These are phyloP conservation scores for Meredithiella fracta DNA, from an alignment of 2,329 filamentous ascomycete genomes.

Conservation along the genomic window DNA sequence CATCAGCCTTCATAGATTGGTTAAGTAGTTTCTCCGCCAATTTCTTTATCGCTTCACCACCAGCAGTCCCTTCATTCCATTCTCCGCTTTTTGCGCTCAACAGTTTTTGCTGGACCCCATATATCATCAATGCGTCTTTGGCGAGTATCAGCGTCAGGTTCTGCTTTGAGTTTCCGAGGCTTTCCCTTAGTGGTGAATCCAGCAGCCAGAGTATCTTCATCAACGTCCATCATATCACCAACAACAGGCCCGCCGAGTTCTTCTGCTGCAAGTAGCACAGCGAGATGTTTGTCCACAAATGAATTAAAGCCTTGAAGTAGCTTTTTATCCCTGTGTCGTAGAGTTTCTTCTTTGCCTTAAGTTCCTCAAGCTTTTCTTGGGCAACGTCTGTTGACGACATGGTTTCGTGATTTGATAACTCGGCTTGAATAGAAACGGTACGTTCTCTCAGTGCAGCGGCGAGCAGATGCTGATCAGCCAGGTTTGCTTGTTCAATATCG, in stretches of 20 bases:
- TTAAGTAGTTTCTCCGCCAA: slow-evolving; percentile 46
- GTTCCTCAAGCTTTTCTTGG: slow-evolving; percentile 42
- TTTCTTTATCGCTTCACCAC: slow-evolving; percentile 39
- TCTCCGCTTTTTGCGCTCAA: slow-evolving; percentile 18
- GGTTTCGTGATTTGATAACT: slow-evolving; percentile 38
- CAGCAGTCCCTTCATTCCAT: slow-evolving; percentile 33
- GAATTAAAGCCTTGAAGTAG: slow-evolving; percentile 48
- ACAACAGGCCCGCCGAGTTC: slow-evolving; percentile 71
- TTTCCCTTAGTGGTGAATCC: slow-evolving; percentile 46
- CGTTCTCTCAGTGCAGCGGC: slow-evolving; percentile 37
- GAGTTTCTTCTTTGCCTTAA: slow-evolving; percentile 39
- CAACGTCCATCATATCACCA: slow-evolving; percentile 51
- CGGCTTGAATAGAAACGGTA: slow-evolving; percentile 40
- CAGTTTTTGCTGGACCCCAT: slow-evolving; percentile 29
- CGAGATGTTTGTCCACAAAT: slow-evolving; percentile 57
- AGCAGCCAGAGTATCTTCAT: slow-evolving; percentile 40
- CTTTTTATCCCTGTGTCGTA: slow-evolving; percentile 45
- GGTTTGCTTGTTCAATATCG: slow-evolving; percentile 32
- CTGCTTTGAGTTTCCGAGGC: slow-evolving; percentile 31
- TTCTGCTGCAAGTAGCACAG: slow-evolving; percentile 64
- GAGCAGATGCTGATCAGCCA: slow-evolving; percentile 41
- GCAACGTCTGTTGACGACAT: slow-evolving; percentile 45
- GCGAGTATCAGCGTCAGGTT: slow-evolving; percentile 31
- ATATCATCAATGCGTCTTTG: slow-evolving; percentile 49
- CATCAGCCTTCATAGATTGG: slow-evolving; percentile 35